A percentile compares a stretch with the other conserved stretches of the same genome.
Conservation (phyloP, 768 basidiomycete genomes). For the Multifurca ochricompacta region DNA sequence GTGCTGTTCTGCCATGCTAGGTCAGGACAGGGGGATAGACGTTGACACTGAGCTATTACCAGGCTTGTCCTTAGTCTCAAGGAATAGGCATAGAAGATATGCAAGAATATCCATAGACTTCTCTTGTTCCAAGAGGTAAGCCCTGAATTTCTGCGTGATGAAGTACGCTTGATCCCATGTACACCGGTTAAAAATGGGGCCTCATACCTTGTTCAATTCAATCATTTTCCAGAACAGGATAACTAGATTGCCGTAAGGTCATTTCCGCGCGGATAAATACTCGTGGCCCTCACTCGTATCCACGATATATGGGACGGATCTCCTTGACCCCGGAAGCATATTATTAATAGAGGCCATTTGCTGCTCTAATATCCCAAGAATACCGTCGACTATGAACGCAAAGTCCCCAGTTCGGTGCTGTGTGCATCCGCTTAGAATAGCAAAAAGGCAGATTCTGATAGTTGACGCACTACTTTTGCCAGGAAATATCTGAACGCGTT, state of each 20-base stretch:
- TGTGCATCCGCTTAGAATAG: background rate
- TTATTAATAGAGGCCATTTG: conserved; percentile 68
- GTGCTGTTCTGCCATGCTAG: conserved; percentile 60
- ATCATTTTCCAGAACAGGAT: conserved; percentile 86
- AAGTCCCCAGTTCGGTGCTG: conserved; percentile 91
- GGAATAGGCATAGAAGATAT: conserved; percentile 69
- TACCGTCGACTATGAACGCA: conserved; percentile 70
- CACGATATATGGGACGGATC: conserved; percentile 70
- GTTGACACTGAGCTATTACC: conserved; percentile 39
- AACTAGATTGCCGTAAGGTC: conserved; percentile 35
- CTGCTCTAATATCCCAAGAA: conserved; percentile 59
- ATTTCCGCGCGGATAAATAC: background rate
- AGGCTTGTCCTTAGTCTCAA: conserved; percentile 92
- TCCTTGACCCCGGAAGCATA: conserved; percentile 78
- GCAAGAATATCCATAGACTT: conserved; percentile 69
- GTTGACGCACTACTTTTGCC: conserved; percentile 43
- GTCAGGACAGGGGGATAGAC: conserved; percentile 1
- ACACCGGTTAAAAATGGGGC: background rate
- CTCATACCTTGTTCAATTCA: conserved; percentile 79
- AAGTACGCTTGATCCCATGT: background rate
- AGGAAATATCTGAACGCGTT: conserved; percentile 92
- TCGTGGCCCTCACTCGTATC: conserved; percentile 56
- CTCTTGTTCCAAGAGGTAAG: conserved; percentile 74
- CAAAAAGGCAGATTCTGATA: background rate
- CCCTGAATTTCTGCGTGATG: conserved; percentile 72